Evolutionary conservation across 352 stramenopile genomes (phyloP), one percentile per base, ranked within the genome.

Genomic region (Phytophthora sansomeana): DNA sequence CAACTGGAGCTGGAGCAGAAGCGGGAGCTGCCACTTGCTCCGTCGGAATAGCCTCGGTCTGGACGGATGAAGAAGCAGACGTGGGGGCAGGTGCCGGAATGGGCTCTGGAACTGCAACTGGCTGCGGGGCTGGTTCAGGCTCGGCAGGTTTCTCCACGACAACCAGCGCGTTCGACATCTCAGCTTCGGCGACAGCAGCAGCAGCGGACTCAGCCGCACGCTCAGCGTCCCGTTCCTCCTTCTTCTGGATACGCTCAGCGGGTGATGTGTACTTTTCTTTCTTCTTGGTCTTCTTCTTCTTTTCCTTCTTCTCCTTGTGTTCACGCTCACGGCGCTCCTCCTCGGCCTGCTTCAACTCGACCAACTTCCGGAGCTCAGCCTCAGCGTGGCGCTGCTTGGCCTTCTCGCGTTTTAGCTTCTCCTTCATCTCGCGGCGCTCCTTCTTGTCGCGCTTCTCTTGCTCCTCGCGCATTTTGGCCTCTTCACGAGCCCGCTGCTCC

Each of bases 261-360:
- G 75, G 77, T 7, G 68, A 75, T 9, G 78, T 87, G 69, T 87
- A 90, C 74, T 90, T 90, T 21, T 81, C 71, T 54, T 80, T 80
- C 55, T 79, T 79, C 26, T 80, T 78, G n/a, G 50, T 47, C 63
- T 85, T 87, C 30, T 80, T 84, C 56, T 78, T 76, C 39, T 59
- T 74, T 36, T 77, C 64, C 39, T 77, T 70, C 41, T 77, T 74
- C 24, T 77, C 68, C 55, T 67, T 74, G 32, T 41, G 51, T 42
- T 87, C 64, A 21, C 68, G 67, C 38, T 76, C 66, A 1, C 67
- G 71, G 26, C 71, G 70, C 49, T 80, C 71, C 44, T 81, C 67
- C 39, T 85, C 74, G 1, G 63, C 66, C 58, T 82, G 74, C 35
- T 85, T 80, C 19, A 75, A 46, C 35, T 81, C 69, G 19, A 77